Evolutionary conservation across 1,284 basidiomycete species (phyloP).

Genomic region (Fomitopsis betulina): DNA sequence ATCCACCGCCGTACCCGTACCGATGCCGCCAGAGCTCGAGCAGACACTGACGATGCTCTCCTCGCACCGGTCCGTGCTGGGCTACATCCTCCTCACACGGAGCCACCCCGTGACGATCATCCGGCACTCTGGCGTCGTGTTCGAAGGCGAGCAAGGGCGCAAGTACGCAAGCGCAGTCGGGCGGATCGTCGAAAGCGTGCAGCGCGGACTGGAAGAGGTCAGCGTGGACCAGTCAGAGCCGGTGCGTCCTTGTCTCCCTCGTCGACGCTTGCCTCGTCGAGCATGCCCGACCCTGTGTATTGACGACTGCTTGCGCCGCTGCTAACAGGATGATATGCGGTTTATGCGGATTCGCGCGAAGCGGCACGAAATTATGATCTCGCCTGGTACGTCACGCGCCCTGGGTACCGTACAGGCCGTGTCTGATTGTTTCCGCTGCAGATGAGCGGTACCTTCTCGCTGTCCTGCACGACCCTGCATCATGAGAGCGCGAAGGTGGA

Average conservation of each 20-base stretch:
- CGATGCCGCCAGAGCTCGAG: slow-evolving; percentile 69
- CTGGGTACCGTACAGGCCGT: neutral
- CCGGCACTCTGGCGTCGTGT: slow-evolving; percentile 78
- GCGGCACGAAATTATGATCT: slow-evolving; percentile 91
- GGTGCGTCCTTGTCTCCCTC: slow-evolving; percentile 36
- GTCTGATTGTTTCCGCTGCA: slow-evolving; percentile 26
- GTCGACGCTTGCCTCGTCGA: neutral
- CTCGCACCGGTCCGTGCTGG: slow-evolving; percentile 80
- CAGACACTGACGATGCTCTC: slow-evolving; percentile 74
- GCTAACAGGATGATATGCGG: slow-evolving; percentile 72
- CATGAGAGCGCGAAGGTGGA: slow-evolving; percentile 15
- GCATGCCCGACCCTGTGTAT: neutral
- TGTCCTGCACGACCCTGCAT: slow-evolving; percentile 74
- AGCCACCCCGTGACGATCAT: slow-evolving; percentile 69
- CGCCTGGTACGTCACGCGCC: slow-evolving; percentile 62
- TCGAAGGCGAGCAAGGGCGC: slow-evolving; percentile 82
- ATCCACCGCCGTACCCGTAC: slow-evolving; percentile 12
- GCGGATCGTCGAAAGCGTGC: slow-evolving; percentile 74
- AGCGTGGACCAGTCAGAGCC: slow-evolving; percentile 51
- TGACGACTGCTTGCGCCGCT: neutral
- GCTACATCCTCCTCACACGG: slow-evolving; percentile 80
- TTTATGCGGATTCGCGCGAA: slow-evolving; percentile 91
- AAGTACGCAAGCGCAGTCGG: slow-evolving; percentile 79
- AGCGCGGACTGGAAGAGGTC: slow-evolving; percentile 68
- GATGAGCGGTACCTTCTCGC: slow-evolving; percentile 82